phyloP scores from a whole-genome alignment of 2,329 filamentous ascomycete genomes.

The Claviceps quebecensis region DNA sequence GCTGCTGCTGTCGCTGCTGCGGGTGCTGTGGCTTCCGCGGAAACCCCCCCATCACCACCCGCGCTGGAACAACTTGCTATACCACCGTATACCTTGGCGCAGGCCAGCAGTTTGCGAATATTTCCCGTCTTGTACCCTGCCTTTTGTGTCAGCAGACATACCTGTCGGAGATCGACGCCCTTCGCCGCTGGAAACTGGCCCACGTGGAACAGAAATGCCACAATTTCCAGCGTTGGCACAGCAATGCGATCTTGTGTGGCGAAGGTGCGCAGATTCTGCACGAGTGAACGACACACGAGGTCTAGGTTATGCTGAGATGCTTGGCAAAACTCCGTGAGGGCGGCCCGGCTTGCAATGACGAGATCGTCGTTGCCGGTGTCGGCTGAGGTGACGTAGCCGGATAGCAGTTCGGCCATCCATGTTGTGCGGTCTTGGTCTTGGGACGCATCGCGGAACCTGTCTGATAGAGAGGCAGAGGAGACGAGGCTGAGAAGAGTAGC shows the following conservation, averaged over 20 bases:
- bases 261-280: constrained; percentile 37
- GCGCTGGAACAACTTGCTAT: constrained; percentile 38
- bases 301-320: constrained; percentile 24
- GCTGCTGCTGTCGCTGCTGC: neutral
- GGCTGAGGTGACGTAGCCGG: constrained; percentile 58
- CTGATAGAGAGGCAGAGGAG: constrained; percentile 20
- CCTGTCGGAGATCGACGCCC: constrained; percentile 31
- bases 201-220: constrained; percentile 63
- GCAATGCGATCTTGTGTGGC: constrained; percentile 54
- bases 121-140: constrained; percentile 73
- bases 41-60: constrained; percentile 1
- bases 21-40: neutral
- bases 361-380: constrained; percentile 67
- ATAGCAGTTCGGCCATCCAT: constrained; percentile 42
- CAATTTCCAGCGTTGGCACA: constrained; percentile 62
- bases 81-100: constrained; percentile 64
- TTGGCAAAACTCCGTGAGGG: constrained; percentile 43
- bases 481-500: constrained; percentile 35
- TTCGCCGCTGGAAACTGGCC: constrained; percentile 30
- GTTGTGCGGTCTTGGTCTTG: constrained; percentile 11
- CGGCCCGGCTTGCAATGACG: constrained; percentile 52
- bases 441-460: constrained; percentile 21
- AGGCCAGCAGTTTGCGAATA: constrained; percentile 67
- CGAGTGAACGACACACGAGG: constrained; percentile 35
- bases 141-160: constrained; percentile 62